Evolutionary conservation across 371 early-diverging fungal species (phyloP).

Genomic region (Massospora cicadina): DNA sequence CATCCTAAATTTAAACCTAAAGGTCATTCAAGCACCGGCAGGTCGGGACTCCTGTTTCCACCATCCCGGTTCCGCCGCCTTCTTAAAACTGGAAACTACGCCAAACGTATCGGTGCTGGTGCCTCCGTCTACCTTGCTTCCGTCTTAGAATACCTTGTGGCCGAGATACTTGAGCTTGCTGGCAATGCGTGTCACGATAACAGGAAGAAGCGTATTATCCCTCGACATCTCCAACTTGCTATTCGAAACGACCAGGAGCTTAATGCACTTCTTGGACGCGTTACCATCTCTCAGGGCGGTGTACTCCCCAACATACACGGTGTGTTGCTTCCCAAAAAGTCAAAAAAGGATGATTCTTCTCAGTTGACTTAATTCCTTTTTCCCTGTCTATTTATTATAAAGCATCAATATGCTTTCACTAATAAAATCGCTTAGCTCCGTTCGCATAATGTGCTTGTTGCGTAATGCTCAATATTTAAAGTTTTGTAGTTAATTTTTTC

Average conservation of each 20-base stretch:
- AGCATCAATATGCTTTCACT: too few relatives aligned
- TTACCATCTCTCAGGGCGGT: conserved; percentile 77
- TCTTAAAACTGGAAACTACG: conserved; percentile 88
- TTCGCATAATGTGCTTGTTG: too few relatives aligned
- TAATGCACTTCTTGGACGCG: conserved; percentile 82
- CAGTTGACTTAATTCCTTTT: conserved; percentile 26
- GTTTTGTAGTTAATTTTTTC: too few relatives aligned
- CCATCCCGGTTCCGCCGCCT: conserved; percentile 94
- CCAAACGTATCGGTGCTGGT: conserved; percentile 85
- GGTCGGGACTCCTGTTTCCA: conserved; percentile 88
- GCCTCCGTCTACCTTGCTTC: conserved; percentile 91
- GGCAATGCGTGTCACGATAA: conserved; percentile 93
- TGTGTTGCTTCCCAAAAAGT: conserved; percentile 46
- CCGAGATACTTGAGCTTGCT: conserved; percentile 92
- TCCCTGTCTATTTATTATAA: too few relatives aligned
- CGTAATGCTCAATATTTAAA: too few relatives aligned
- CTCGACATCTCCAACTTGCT: conserved; percentile 78
- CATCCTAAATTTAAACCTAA: conserved; percentile 35
- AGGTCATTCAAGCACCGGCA: conserved; percentile 45
- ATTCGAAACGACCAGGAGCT: conserved; percentile 93
- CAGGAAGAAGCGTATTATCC: conserved; percentile 89
- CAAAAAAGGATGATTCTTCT: conserved; percentile 41
- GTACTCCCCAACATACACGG: conserved; percentile 74
- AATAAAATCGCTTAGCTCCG: too few relatives aligned
- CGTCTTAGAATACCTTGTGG: conserved; percentile 89